A percentile compares a stretch with the other conserved stretches of the same genome.
These are phyloP conservation scores for Lipomyces starkeyi DNA, from an alignment of 805 yeast genomes.

Conservation along the genomic window DNA sequence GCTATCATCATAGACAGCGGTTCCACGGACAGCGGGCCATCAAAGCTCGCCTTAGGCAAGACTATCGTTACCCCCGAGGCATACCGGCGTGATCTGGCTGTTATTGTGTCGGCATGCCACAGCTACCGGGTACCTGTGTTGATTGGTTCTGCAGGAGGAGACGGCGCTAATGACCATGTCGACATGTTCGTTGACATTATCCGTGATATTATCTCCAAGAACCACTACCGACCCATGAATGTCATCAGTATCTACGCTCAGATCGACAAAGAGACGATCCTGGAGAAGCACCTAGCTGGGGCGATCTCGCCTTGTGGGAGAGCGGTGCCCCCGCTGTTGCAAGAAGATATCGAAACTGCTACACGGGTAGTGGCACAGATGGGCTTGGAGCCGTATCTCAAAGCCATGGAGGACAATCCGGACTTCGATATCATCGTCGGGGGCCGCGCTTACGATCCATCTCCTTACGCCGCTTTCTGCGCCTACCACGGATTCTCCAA, in stretches of 20 bases:
- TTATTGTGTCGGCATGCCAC: neutral
- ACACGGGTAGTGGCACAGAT: slow-evolving; percentile 19
- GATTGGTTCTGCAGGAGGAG: slow-evolving; percentile 10
- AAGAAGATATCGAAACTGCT: neutral
- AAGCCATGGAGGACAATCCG: slow-evolving; percentile 19
- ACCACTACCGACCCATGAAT: neutral
- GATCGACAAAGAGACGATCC: neutral
- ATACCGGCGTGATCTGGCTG: slow-evolving; percentile 7
- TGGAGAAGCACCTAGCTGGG: neutral
- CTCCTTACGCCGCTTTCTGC: slow-evolving; percentile 22
- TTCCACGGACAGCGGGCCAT: slow-evolving; percentile 22
- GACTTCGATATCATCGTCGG: slow-evolving; percentile 21
- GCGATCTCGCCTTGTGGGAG: neutral
- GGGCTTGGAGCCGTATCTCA: slow-evolving; percentile 18
- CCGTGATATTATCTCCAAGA: neutral
- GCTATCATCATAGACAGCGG: slow-evolving; percentile 19
- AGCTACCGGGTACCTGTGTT: neutral
- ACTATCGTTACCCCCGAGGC: slow-evolving; percentile 5
- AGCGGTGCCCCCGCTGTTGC: neutral
- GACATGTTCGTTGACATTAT: slow-evolving; percentile 8
- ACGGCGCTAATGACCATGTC: slow-evolving; percentile 3
- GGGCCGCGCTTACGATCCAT: slow-evolving; percentile 23
- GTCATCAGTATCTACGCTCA: slow-evolving; percentile 2
- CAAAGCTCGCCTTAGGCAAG: slow-evolving; percentile 14
- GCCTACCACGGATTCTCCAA: slow-evolving; percentile 5